These are phyloP conservation scores for Myxozyma sirexii DNA, from an alignment of 805 yeast genomes.

Conservation along the genomic window DNA sequence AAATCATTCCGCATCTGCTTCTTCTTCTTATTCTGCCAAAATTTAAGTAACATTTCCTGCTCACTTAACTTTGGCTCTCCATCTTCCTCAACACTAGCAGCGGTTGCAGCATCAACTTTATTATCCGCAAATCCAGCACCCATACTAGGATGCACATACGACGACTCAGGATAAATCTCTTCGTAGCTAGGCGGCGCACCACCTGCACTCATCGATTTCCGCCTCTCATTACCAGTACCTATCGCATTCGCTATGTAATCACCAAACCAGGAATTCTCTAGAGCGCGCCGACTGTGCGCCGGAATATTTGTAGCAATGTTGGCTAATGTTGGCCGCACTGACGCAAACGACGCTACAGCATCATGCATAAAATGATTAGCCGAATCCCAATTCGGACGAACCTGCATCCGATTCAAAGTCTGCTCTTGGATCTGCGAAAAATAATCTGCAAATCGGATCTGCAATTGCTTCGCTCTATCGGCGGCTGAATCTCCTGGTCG, in stretches of 20 bases:
- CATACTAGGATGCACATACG: conserved; percentile 14
- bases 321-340: conserved; percentile 28
- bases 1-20: conserved; percentile 35
- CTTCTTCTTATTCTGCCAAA: conserved; percentile 32
- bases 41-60: conserved; percentile 26
- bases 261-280: conserved; percentile 29
- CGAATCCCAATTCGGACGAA: conserved; percentile 28
- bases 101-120: conserved; percentile 1
- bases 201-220: neutral
- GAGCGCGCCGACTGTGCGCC: conserved; percentile 25
- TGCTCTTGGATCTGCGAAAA: conserved; percentile 22
- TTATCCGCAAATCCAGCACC: neutral
- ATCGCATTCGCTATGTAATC: conserved; percentile 19
- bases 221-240: conserved; percentile 2
- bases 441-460: conserved; percentile 28
- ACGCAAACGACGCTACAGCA: conserved; percentile 25
- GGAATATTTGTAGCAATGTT: conserved; percentile 24
- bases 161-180: conserved; percentile 30
- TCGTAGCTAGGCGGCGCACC: conserved; percentile 31
- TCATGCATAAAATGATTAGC: conserved; percentile 26
- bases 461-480: conserved; percentile 14
- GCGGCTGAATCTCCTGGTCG: conserved; percentile 2
- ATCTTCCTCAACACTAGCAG: neutral
- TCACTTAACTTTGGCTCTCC: conserved; percentile 25
- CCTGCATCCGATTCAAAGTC: conserved; percentile 27